Evolutionary conservation across 805 yeast genomes (phyloP).

Genomic region (Yamadazyma scolyti): DNA sequence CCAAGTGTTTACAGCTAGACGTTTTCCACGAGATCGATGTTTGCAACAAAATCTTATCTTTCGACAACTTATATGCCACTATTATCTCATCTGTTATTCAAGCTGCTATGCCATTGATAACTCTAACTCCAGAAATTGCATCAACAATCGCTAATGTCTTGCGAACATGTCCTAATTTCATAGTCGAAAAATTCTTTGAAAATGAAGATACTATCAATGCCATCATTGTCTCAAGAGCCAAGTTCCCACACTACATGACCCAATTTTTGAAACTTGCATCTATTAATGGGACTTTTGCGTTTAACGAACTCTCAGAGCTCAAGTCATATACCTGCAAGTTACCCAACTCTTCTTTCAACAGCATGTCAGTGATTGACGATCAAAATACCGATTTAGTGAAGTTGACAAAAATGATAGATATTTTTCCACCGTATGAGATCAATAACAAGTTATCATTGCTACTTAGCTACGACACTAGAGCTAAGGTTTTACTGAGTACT

Average conservation of each 20-base stretch:
- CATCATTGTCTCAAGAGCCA: slow-evolving; percentile 59
- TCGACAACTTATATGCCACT: slow-evolving; percentile 51
- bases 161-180: slow-evolving; percentile 40
- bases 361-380: slow-evolving; percentile 46
- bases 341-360: slow-evolving; percentile 33
- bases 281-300: slow-evolving; percentile 64
- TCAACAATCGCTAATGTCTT: slow-evolving; percentile 40
- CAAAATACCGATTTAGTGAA: slow-evolving; percentile 50
- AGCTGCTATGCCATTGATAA: slow-evolving; percentile 46
- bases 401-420: slow-evolving; percentile 44
- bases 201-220: slow-evolving; percentile 41
- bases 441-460: slow-evolving; percentile 43
- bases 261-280: slow-evolving; percentile 61
- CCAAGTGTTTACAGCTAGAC: slow-evolving; percentile 33
- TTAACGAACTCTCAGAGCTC: slow-evolving; percentile 55
- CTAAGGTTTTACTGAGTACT: slow-evolving; percentile 59
- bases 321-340: slow-evolving; percentile 58
- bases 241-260: slow-evolving; percentile 63
- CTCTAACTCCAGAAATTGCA: slow-evolving; percentile 44
- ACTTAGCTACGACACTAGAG: slow-evolving; percentile 54
- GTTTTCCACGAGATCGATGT: slow-evolving; percentile 45
- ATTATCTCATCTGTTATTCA: slow-evolving; percentile 43
- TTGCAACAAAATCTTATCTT: slow-evolving; percentile 40
- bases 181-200: slow-evolving; percentile 43
- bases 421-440: slow-evolving; percentile 56